Evolutionary conservation across 2,329 filamentous ascomycete species (phyloP), one percentile per base, ranked within the genome.

Genomic region (Claviceps maximensis): DNA sequence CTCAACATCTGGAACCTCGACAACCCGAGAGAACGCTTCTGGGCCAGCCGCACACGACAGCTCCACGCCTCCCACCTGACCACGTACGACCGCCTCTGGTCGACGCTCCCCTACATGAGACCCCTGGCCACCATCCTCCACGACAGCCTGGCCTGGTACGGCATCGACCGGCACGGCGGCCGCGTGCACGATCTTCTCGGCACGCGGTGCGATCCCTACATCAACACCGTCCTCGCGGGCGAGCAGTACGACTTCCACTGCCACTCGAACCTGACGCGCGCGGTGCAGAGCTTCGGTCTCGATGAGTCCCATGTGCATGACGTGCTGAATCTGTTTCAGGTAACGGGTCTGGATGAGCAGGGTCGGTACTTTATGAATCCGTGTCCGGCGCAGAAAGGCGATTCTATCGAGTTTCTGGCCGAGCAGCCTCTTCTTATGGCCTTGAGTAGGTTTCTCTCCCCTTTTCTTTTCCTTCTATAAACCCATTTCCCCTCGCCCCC

Each of bases 311-410:
- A 93, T 62, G 80, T 93, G 1, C 88, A 94, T 61, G 87, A 94
- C 64, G 87, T 94, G 0, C 74, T 94, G 52, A 94, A 94, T 62
- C 74, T 94, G 3, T 93, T 94, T 63, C 88, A 94, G 65, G 86
- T 90, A 7, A 93, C 88, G 0, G 87, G 87, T 0, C 64, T 93
- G 47, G 84, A 93, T 60, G 73, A 78, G 51, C 62, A 83, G 55
- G 87, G 86, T 0, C 77, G 81, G 51, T 91, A 90, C 59, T 90
- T 87, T 56, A 94, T 94, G 77, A 80, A 75, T 54, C 75, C 79
- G 0, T 78, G 74, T 54, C 80, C 80, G 0, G 80, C 79, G 0
- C 64, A 69, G 52, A 59, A 66, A 7, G 77, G 74, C 0, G 79
- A 83, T 54, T 81, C 76, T 53, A 79, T 91, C 53, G 85, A 89